Conservation (phyloP, 2,329 filamentous ascomycete species). For the Curvularia sp. region DNA sequence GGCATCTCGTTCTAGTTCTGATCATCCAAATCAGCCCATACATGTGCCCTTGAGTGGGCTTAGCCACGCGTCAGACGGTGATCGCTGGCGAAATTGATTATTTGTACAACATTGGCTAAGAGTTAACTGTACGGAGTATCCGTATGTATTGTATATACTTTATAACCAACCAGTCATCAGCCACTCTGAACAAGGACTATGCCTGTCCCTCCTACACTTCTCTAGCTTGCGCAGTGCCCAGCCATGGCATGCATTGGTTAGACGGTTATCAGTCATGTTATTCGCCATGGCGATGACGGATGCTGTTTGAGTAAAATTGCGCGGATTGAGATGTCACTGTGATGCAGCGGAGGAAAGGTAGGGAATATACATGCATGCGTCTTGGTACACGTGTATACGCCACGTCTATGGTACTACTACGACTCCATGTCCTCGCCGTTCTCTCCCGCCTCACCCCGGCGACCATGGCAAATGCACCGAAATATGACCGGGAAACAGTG, state of each 20-base stretch:
- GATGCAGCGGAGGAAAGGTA: no score
- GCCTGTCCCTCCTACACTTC: background rate
- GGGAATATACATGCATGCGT: no score
- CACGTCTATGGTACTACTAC: no score
- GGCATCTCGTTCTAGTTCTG: background rate
- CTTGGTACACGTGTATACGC: no score
- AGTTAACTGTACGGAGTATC: background rate
- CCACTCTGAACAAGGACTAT: background rate
- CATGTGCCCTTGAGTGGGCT: background rate
- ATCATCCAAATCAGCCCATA: slow-evolving; percentile 1
- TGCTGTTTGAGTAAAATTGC: background rate
- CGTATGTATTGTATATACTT: no score
- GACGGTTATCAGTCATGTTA: background rate
- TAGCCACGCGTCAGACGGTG: background rate
- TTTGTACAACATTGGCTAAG: background rate
- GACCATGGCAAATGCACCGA: no score
- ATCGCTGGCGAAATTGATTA: background rate
- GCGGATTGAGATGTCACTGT: no score
- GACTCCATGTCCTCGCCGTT: no score
- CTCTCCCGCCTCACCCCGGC: no score
- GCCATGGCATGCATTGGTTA: background rate
- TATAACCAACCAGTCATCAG: background rate
- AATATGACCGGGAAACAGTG: no score
- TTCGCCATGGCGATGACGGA: background rate
- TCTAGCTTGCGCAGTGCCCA: background rate